phyloP scores from a whole-genome alignment of 768 basidiomycete genomes.

The Strobilomyces echinocephalus region DNA sequence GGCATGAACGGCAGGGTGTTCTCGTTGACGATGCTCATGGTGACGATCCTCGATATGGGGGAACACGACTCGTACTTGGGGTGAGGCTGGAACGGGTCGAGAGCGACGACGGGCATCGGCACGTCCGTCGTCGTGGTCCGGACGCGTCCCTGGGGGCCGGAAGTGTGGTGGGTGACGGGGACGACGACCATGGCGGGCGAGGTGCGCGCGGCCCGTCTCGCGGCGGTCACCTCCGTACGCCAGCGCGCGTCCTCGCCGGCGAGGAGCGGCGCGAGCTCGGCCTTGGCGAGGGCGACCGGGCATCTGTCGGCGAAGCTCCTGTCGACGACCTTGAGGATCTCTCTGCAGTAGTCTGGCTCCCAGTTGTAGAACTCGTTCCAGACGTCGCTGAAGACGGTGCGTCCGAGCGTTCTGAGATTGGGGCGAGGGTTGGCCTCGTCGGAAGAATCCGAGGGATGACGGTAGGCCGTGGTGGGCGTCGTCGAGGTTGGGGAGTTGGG shows the following conservation, averaged over 20 bases:
- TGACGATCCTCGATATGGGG: constrained; percentile 34
- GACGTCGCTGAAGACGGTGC: constrained; percentile 31
- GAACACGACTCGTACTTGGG: constrained; percentile 46
- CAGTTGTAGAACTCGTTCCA: constrained; percentile 48
- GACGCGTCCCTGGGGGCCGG: background rate
- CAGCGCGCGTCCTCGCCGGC: background rate
- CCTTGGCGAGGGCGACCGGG: constrained; percentile 11
- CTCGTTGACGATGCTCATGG: background rate
- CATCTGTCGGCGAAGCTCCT: constrained; percentile 4
- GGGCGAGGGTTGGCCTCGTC: background rate
- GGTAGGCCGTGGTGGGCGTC: background rate
- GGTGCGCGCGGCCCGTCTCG: background rate
- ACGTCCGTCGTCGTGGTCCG: constrained; percentile 1
- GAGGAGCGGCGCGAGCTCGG: constrained; percentile 4
- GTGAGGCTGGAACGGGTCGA: constrained; percentile 19
- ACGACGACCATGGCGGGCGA: background rate
- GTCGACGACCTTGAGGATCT: constrained; percentile 20
- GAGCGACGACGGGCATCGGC: constrained; percentile 14
- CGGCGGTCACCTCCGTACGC: background rate
- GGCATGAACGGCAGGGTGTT: constrained; percentile 34
- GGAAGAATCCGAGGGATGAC: background rate
- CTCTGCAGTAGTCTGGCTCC: constrained; percentile 33
- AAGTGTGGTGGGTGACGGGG: constrained; percentile 8
- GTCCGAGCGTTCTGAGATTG: constrained; percentile 16
- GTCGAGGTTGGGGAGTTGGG: constrained; percentile 9